Evolutionary conservation across 257 asterid species (phyloP), one percentile per base, ranked within the genome.

Genomic region (Cinchona pubescens): DNA sequence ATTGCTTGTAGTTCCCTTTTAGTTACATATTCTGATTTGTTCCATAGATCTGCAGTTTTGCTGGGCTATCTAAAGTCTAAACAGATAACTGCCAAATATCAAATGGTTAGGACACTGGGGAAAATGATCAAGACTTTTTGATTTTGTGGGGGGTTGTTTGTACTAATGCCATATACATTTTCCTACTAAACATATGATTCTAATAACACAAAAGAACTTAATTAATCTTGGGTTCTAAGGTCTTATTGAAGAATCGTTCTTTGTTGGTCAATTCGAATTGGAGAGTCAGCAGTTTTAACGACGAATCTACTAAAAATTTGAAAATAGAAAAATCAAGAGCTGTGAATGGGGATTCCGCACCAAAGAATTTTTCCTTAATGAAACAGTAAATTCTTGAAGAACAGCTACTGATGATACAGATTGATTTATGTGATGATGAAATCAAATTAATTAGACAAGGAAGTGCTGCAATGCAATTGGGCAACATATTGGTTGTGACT

Each of bases 401-500:
- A 10, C 1, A 53, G 60, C 18, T n/a, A 58, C 34, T 25, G 37
- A 29, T 12, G 19, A 59, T 9, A 18, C 43, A 37, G 16, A 27
- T 59, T 42, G 3, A 34, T 30, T 12, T 25, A 58, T 23, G 9
- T 51, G 9, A 73, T 55, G 6, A 62, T 32, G 13, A 6, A 32
- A 62, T 32, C 42, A 62, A 61, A 62, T 2, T 1, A 16, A n/a
- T n/a, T n/a, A 62, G 67, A 62, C 13, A 30, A 30, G 38, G 30
- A 48, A 7, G 46, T 49, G 74, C 29, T 49, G 25, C 64, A 49
- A 71, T 60, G 70, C 67, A 38, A 84, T 82, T 84, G 94, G 91
- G 89, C 79, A 84, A 75, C 66, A 60, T 79, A 80, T 70, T 83
- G 87, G 82, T 88, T 84, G 91, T 88, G 87, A 92, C 94, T 92